These are phyloP conservation scores for Colletotrichum karsti DNA, from an alignment of 2,329 filamentous ascomycete species.

Conservation along the genomic window DNA sequence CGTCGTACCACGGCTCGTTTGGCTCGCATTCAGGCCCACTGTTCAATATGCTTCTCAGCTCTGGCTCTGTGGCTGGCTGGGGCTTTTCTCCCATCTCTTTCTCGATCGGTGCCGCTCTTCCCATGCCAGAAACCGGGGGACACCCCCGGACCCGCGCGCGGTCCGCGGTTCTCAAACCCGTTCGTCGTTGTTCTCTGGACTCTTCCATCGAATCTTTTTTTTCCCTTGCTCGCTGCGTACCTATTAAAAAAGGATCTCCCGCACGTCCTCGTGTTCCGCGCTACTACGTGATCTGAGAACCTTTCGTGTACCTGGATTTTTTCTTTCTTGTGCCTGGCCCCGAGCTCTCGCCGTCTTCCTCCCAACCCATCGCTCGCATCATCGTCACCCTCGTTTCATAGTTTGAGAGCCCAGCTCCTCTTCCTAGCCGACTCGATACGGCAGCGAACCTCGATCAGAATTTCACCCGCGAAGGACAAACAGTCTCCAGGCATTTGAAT, in stretches of 20 bases:
- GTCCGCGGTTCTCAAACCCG: slow-evolving; percentile 4
- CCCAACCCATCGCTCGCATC: not conserved
- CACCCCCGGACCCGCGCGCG: not conserved
- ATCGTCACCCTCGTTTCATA: slow-evolving; percentile 2
- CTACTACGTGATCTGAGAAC: not conserved
- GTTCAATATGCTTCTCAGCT: too few species aligned
- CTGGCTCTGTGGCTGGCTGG: too few species aligned
- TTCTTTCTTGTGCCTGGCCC: not conserved
- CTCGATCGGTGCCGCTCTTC: too few species aligned
- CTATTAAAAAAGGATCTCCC: slow-evolving; percentile 6
- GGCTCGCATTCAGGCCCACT: not conserved
- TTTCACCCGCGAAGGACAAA: too few species aligned
- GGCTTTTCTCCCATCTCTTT: too few species aligned
- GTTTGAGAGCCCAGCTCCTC: too few species aligned
- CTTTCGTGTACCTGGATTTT: not conserved
- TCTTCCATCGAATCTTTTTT: not conserved
- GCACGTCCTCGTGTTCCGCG: not conserved
- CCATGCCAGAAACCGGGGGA: slow-evolving; percentile 8
- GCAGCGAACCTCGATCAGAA: too few species aligned
- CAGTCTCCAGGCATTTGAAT: too few species aligned
- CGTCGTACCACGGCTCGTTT: slow-evolving; percentile 7
- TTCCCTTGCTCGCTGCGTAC: too few species aligned
- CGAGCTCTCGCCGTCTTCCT: not conserved
- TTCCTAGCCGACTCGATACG: too few species aligned
- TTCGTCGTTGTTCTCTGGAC: not conserved